Percentiles rank a stretch among this genome's conserved stretches.
Evolutionary conservation across 495 filamentous ascomycete species (phyloP).

Genomic region (Lophiostoma macrostomum): DNA sequence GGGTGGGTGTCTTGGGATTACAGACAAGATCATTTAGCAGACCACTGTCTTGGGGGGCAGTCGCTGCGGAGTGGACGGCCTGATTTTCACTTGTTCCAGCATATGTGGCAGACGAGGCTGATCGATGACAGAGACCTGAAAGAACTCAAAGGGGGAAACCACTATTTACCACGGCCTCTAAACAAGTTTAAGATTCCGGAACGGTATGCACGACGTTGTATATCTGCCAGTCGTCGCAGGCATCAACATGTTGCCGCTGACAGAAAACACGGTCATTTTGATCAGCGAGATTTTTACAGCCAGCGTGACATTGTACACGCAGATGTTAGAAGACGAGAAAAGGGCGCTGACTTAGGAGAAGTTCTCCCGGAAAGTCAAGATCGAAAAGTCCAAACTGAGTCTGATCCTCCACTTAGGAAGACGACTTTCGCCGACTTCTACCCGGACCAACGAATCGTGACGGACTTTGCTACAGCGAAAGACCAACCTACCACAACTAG

Average conservation of each 20-base stretch:
- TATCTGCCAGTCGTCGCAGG: background rate
- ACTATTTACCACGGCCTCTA: constrained; percentile 20
- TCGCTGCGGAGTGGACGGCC: constrained; percentile 26
- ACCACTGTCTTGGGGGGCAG: constrained; percentile 20
- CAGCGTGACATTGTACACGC: too few relatives aligned
- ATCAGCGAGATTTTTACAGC: too few relatives aligned
- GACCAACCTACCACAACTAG: too few relatives aligned
- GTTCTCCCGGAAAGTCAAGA: too few relatives aligned
- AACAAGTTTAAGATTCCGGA: constrained; percentile 14
- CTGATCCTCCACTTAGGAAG: too few relatives aligned
- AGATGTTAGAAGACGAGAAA: too few relatives aligned
- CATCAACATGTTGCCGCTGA: constrained; percentile 19
- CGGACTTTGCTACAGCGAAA: too few relatives aligned
- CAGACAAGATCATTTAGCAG: constrained; percentile 26
- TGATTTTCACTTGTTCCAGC: constrained; percentile 32
- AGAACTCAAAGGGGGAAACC: constrained; percentile 33
- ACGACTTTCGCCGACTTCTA: too few relatives aligned
- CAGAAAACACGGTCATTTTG: too few relatives aligned
- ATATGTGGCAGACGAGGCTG: constrained; percentile 31
- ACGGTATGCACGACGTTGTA: background rate
- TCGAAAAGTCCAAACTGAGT: too few relatives aligned
- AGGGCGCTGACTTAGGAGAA: too few relatives aligned
- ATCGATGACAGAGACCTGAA: constrained; percentile 33
- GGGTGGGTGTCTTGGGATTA: constrained; percentile 21
- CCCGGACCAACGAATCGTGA: too few relatives aligned